A percentile compares a stretch with the other conserved stretches of the same genome.
Conservation (phyloP, 345 rosid species). For the Leavenworthia alabamica region DNA sequence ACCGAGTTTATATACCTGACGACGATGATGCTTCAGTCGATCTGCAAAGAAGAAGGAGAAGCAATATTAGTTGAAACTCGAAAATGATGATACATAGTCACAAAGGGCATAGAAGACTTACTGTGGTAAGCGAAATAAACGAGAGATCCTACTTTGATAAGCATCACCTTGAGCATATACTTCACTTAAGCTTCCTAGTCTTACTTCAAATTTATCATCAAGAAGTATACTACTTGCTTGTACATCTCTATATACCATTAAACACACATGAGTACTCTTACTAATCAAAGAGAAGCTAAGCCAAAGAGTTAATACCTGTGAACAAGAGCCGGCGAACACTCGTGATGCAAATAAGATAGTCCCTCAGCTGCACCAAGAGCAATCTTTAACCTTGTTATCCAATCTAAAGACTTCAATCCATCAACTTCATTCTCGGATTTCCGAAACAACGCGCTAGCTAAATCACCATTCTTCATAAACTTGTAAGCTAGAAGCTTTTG, state of each 20-base stretch:
- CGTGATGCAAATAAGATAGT: slow-evolving; percentile 81
- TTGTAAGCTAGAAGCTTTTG: slow-evolving; percentile 81
- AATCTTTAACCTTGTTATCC: slow-evolving; percentile 95
- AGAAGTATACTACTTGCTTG: slow-evolving; percentile 99
- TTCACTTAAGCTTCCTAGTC: slow-evolving; percentile 87
- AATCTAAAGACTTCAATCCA: slow-evolving; percentile 78
- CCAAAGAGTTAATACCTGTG: slow-evolving; percentile 64
- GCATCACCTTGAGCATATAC: slow-evolving; percentile 78
- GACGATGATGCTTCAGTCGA: slow-evolving; percentile 66
- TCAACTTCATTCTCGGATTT: slow-evolving; percentile 57
- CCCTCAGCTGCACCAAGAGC: slow-evolving; percentile 96
- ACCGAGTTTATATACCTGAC: slow-evolving; percentile 53
- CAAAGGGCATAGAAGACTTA: slow-evolving; percentile 40
- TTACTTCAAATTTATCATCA: slow-evolving; percentile 95
- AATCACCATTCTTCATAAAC: slow-evolving; percentile 80
- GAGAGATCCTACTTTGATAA: slow-evolving; percentile 78
- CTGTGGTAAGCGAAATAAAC: slow-evolving; percentile 88
- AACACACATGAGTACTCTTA: slow-evolving; percentile 29
- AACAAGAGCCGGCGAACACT: slow-evolving; percentile 77
- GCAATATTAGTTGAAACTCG: slow-evolving; percentile 8
- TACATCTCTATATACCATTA: slow-evolving; percentile 62
- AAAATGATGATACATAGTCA: background rate
- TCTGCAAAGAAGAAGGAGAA: slow-evolving; percentile 51
- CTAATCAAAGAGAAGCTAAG: background rate
- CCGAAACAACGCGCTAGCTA: slow-evolving; percentile 69